Percentiles rank a stretch among this genome's conserved stretches.
These are phyloP conservation scores for Heimioporus retisporus DNA, from an alignment of 1,284 basidiomycete genomes.

Conservation along the genomic window DNA sequence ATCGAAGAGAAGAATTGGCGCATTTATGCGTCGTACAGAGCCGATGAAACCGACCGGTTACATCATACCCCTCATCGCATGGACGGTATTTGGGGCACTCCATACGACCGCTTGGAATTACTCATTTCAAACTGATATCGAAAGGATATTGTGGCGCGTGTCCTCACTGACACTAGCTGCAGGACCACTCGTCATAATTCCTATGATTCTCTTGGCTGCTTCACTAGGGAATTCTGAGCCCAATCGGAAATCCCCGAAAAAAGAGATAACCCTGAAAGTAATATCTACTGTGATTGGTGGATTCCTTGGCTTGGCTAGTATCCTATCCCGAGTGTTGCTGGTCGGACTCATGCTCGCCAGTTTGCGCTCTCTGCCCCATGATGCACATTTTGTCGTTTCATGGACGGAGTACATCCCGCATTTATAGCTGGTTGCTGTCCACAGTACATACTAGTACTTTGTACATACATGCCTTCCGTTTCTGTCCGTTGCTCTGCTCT, in stretches of 20 bases:
- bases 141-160: conserved; percentile 6
- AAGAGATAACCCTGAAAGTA: too few relatives aligned
- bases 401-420: conserved; percentile 11
- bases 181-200: too few relatives aligned
- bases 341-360: conserved; percentile 6
- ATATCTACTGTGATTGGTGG: too few relatives aligned
- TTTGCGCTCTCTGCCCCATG: conserved; percentile 9
- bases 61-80: neutral
- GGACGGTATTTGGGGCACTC: conserved; percentile 8
- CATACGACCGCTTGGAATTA: conserved; percentile 9
- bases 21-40: neutral
- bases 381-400: neutral
- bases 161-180: neutral
- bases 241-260: too few relatives aligned
- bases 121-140: neutral
- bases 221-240: too few relatives aligned
- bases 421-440: neutral
- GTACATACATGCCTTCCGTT: neutral
- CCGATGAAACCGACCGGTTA: too few relatives aligned
- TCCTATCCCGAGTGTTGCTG: neutral
- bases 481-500: too few relatives aligned
- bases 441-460: neutral
- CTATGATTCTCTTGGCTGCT: too few relatives aligned
- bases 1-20: neutral
- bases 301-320: neutral